Evolutionary conservation across 805 yeast genomes (phyloP), one percentile per base, ranked within the genome.

Genomic region (Nakazawaea pomicola): DNA sequence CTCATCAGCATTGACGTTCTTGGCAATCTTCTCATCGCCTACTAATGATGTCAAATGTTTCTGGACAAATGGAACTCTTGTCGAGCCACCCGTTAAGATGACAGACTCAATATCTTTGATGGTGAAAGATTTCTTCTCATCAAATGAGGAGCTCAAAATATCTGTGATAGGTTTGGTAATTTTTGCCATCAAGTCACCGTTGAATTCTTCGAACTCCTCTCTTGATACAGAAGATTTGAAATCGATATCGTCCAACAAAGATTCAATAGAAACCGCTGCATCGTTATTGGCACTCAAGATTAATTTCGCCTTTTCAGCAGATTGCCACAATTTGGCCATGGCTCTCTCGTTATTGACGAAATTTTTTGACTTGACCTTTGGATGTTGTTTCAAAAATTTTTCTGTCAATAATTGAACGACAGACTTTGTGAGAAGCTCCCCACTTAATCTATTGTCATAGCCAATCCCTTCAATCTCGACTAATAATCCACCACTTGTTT

Each of bases 1-100:
- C 65, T 93, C 99, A 61, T 93, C 99, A 0, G 99, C 93, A 60
- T 93, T 93, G 33, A 93, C 95, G 38, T 82, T 86, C 59, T 82
- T 88, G 17, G 95, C 72, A 29, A 90, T 68, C 37, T 67, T 56
- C 2, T 76, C 81, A 15, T 76, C 76, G 1, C 83, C 87, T 31
- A 81, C 63, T 33, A 78, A 65, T 2, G 72, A 56, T 2, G 57
- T 46, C 44, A 87, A 64, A 40, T 72, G 74, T 43, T 75, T 70
- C 60, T 88, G 93, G 35, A 93, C 83, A 53, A 84, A 72, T 12
- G 99, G 99, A 23, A 88, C 85, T 58, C 99, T 78, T 5, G 91
- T 78, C 0, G 95, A 78, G 1, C 99, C 99, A 48, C 99, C 99
- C 32, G 85, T 75, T 41, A 90, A 69, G 42, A 93, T 79, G 3